Conservation (phyloP, 2,329 filamentous ascomycete species). For the Alternaria gaisen region DNA sequence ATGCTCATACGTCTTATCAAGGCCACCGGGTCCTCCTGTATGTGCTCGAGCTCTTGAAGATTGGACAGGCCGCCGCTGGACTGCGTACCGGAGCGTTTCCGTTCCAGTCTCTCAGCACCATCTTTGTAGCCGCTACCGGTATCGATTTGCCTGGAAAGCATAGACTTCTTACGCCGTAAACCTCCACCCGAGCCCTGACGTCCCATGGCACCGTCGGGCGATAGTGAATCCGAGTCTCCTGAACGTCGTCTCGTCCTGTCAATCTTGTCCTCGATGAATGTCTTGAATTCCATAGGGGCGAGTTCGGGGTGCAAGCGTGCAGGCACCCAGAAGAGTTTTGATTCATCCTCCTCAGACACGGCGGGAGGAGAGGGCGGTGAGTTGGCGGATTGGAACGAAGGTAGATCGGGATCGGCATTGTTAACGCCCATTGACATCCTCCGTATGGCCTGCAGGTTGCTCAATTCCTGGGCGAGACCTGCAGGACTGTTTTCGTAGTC, state of each 20-base stretch:
- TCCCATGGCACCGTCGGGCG: conserved; percentile 63
- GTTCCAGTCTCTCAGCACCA: conserved; percentile 80
- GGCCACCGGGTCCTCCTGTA: conserved; percentile 81
- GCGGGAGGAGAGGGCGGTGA: conserved; percentile 73
- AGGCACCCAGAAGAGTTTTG: conserved; percentile 93
- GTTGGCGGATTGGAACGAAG: conserved; percentile 70
- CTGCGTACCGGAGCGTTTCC: conserved; percentile 70
- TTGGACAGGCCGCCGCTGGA: conserved; percentile 63
- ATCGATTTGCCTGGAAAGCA: conserved; percentile 92
- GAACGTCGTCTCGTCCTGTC: conserved; percentile 88
- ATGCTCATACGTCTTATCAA: conserved; percentile 75
- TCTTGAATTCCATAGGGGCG: conserved; percentile 95
- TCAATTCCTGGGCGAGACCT: conserved; percentile 89
- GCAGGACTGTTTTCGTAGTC: conserved; percentile 90
- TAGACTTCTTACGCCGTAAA: conserved; percentile 88
- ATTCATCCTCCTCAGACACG: conserved; percentile 81
- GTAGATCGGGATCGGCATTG: conserved; percentile 74
- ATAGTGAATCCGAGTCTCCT: conserved; percentile 69
- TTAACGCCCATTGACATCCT: conserved; percentile 95
- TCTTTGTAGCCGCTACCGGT: conserved; percentile 79
- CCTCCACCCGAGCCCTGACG: conserved; percentile 66
- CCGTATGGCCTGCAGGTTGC: conserved; percentile 87
- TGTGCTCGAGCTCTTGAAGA: conserved; percentile 74
- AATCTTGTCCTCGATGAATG: conserved; percentile 91
- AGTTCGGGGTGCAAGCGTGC: conserved; percentile 93